Percentiles rank a stretch among this genome's conserved stretches.
Conservation (phyloP, 768 basidiomycete genomes). For the Leccinum imitatum region DNA sequence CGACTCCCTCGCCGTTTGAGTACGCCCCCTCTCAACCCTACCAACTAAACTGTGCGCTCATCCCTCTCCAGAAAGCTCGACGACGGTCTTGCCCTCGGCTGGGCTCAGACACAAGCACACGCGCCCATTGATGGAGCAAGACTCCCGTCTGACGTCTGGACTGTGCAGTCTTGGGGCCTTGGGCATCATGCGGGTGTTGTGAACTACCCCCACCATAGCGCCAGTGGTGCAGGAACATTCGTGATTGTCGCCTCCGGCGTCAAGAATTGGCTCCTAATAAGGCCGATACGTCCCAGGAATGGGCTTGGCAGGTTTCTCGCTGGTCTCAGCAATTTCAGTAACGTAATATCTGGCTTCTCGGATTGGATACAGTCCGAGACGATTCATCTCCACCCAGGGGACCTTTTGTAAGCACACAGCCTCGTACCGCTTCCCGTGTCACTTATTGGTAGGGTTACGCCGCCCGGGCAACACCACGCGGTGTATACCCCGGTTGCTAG, state of each 20-base stretch:
- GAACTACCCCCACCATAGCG: slow-evolving; percentile 1
- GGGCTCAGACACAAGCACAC: neutral
- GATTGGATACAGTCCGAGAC: neutral
- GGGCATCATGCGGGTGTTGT: neutral
- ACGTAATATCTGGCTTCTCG: neutral
- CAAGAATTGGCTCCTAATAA: slow-evolving; percentile 2
- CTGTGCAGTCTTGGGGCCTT: neutral
- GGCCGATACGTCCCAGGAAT: neutral
- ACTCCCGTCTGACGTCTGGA: neutral
- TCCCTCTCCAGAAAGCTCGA: neutral
- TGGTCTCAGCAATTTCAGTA: neutral
- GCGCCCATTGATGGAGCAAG: neutral
- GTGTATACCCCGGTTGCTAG: slow-evolving; percentile 10
- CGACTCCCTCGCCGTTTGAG: neutral
- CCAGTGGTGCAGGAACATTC: neutral
- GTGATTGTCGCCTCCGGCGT: neutral
- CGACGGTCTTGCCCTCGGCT: neutral
- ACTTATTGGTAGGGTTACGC: neutral
- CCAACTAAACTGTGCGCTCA: neutral
- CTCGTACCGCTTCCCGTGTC: neutral
- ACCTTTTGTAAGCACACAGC: neutral
- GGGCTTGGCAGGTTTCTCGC: neutral
- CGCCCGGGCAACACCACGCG: slow-evolving; percentile 4
- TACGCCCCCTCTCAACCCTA: neutral
- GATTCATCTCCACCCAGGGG: neutral